Conservation (phyloP, 2,329 filamentous ascomycete genomes). For the Monosporascus sp. region DNA sequence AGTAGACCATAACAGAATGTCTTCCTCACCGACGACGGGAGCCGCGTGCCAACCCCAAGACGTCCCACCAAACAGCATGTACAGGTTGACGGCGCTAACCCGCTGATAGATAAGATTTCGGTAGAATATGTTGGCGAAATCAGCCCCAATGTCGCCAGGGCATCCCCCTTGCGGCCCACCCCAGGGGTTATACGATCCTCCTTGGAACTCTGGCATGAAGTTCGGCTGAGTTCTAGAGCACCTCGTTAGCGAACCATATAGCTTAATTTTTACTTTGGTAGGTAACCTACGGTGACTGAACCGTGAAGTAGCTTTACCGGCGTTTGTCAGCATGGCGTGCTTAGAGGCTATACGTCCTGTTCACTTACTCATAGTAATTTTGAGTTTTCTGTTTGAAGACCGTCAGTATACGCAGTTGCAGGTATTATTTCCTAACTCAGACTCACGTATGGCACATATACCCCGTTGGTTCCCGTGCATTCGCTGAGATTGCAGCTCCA, state of each 20-base stretch:
- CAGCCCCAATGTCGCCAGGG: slow-evolving; percentile 45
- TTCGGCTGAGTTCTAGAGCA: slow-evolving; percentile 35
- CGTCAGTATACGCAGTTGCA: no score
- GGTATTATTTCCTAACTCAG: background rate
- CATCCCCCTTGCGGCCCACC: slow-evolving; percentile 53
- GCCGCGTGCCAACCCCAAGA: slow-evolving; percentile 56
- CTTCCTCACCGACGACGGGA: slow-evolving; percentile 38
- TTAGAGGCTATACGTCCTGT: no score
- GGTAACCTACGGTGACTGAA: slow-evolving; percentile 25
- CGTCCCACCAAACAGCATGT: slow-evolving; percentile 62
- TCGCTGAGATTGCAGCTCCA: slow-evolving; percentile 60
- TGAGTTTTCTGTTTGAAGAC: slow-evolving; percentile 10
- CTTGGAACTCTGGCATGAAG: slow-evolving; percentile 56
- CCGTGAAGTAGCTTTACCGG: slow-evolving; percentile 20
- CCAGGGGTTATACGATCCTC: slow-evolving; percentile 57
- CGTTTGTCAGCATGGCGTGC: background rate
- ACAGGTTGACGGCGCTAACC: slow-evolving; percentile 54
- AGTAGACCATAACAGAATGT: background rate
- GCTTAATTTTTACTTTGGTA: background rate
- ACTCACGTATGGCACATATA: slow-evolving; percentile 50
- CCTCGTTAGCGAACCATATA: background rate
- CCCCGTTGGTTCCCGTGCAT: slow-evolving; percentile 54
- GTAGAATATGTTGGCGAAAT: slow-evolving; percentile 61
- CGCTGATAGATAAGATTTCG: slow-evolving; percentile 55
- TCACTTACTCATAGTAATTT: slow-evolving; percentile 18